Base-by-base conservation (phyloP, 768 basidiomycete species). In the Tephrocybe sp. region DNA sequence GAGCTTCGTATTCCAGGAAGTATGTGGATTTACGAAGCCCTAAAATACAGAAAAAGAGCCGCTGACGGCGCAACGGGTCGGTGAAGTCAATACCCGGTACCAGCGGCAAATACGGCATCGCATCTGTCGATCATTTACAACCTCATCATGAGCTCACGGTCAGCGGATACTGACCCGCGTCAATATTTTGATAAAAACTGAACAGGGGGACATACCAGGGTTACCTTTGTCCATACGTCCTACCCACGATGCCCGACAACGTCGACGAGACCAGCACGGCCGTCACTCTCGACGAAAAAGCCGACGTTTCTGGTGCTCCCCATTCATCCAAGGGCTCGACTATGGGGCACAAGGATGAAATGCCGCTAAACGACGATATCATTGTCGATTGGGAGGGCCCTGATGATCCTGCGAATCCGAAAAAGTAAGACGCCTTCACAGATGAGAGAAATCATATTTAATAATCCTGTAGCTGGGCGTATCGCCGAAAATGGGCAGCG, bases 371-470 rank as follows among this genome's bases (percentile, higher is more conserved):
- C n/a, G 20, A 45, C 20, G 26, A 32, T 8, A 52, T 77, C 0
- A 60, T 81, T n/a, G 72, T 86, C 4, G 76, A 82, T 49, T 86
- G 83, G 82, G 82, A 84, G 48, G 83, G 82, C 4, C 78, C 80
- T 0, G 65, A 81, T 23, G 84, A 85, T 56, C 77, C 78, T 0
- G 26, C 60, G 14, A 83, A 85, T 63, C 84, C 84, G 0, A 77
- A 76, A 65, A 83, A 84, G 82, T 82, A 51, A 32, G 45, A 5
- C 1, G 16, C 10, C 72, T 55, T 8, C 10, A 20, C 48, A 0
- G 7, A 16, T 45, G 1, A 11, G 20, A 43, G n/a, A 12, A 14
- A 20, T 46, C 19, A 5, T 38, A 26, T 8, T 33, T 4, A 11
- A 19, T 35, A 23, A 9, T 38, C 3, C 31, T 14, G 38, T 48